These are phyloP conservation scores for Orychophragmus violaceus DNA, from an alignment of 345 rosid genomes.

Conservation along the genomic window DNA sequence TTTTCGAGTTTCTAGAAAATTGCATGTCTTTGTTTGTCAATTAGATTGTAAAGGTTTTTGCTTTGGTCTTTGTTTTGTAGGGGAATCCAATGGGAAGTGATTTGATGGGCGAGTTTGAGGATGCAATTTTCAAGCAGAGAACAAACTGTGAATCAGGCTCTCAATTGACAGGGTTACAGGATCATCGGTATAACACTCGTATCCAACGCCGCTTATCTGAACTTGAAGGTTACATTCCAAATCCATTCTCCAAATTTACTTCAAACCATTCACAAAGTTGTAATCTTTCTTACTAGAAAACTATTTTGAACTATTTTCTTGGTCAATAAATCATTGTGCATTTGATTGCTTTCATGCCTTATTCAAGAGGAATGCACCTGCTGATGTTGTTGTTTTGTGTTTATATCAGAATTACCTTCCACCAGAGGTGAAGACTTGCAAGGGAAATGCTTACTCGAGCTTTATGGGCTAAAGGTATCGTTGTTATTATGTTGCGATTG, in stretches of 20 bases:
- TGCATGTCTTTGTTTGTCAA: neutral
- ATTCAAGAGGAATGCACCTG: neutral
- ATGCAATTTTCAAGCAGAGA: slow-evolving; percentile 67
- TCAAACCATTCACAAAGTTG: neutral
- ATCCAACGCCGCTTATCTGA: slow-evolving; percentile 65
- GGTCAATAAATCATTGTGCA: too few relatives aligned
- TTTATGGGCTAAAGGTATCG: slow-evolving; percentile 85
- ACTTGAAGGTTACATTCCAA: slow-evolving; percentile 60
- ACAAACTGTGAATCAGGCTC: slow-evolving; percentile 49
- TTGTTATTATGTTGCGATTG: neutral
- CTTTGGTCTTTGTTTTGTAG: slow-evolving; percentile 23
- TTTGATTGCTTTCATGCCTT: too few relatives aligned
- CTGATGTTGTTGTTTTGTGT: slow-evolving; percentile 3
- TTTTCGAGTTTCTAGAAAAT: neutral
- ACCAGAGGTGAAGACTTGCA: slow-evolving; percentile 91
- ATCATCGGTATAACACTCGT: slow-evolving; percentile 51
- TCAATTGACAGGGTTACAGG: slow-evolving; percentile 44
- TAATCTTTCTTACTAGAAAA: slow-evolving; percentile 12
- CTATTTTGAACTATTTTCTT: neutral
- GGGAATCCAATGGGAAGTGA: slow-evolving; percentile 43
- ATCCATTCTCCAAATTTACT: neutral
- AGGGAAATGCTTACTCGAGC: slow-evolving; percentile 85
- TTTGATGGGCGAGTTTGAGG: slow-evolving; percentile 74
- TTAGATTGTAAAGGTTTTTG: neutral
- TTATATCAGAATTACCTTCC: slow-evolving; percentile 73